Evolutionary conservation across 495 filamentous ascomycete genomes (phyloP).

Genomic region (Aspergillus avenaceus): DNA sequence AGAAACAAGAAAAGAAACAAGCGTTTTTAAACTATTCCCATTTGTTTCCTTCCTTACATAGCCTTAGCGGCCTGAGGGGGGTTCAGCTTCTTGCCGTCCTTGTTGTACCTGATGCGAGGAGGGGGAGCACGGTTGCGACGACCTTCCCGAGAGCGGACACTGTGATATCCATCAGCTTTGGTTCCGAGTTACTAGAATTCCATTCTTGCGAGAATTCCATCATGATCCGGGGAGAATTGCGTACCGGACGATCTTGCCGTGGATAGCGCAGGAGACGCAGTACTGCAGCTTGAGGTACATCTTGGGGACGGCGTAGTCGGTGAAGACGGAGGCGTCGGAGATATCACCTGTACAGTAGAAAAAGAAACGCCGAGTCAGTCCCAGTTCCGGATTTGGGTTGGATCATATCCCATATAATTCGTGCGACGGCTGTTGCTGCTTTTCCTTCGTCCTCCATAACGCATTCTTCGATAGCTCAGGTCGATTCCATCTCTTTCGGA

Average conservation of each 20-base stretch:
- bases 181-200: background rate
- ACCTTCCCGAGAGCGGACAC: slow-evolving; percentile 95
- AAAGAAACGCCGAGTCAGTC: slow-evolving; percentile 13
- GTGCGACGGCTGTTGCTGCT: slow-evolving; percentile 6
- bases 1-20: slow-evolving; percentile 17
- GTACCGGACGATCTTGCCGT: slow-evolving; percentile 99
- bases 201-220: background rate
- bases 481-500: slow-evolving; percentile 8
- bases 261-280: slow-evolving; percentile 99
- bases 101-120: slow-evolving; percentile 97
- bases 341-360: slow-evolving; percentile 78
- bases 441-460: background rate
- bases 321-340: slow-evolving; percentile 97
- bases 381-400: background rate
- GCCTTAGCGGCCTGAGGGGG: slow-evolving; percentile 78
- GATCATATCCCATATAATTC: background rate
- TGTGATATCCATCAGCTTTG: slow-evolving; percentile 29
- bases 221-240: slow-evolving; percentile 22
- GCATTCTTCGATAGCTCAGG: slow-evolving; percentile 7
- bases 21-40: slow-evolving; percentile 31
- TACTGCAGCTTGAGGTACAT: slow-evolving; percentile 99
- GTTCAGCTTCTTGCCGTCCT: slow-evolving; percentile 99
- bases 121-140: slow-evolving; percentile 98
- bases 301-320: slow-evolving; percentile 99
- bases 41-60: slow-evolving; percentile 47